Evolutionary conservation across 1,139 yeast species (phyloP).

Genomic region (Insectozyma bohioensis): DNA sequence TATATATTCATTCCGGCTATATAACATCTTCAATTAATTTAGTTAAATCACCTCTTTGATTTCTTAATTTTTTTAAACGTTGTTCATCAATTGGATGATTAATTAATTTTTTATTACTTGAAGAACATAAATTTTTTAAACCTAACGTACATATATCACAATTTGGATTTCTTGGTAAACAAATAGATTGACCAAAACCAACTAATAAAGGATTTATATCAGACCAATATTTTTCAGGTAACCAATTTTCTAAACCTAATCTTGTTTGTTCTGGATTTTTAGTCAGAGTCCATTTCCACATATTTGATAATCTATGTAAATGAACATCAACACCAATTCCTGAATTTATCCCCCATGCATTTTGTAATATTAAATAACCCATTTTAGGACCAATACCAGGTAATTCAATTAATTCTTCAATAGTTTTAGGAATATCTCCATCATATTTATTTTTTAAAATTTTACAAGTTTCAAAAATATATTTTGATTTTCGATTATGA

Average conservation of each 20-base stretch:
- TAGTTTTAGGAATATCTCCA: slow-evolving; percentile 70
- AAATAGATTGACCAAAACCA: slow-evolving; percentile 90
- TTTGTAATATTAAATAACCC: slow-evolving; percentile 80
- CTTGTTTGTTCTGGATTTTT: slow-evolving; percentile 78
- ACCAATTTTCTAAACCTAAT: slow-evolving; percentile 66
- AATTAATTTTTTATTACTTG: slow-evolving; percentile 45
- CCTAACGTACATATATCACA: slow-evolving; percentile 76
- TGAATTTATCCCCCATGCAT: slow-evolving; percentile 71
- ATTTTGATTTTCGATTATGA: slow-evolving; percentile 75
- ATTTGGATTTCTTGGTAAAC: slow-evolving; percentile 68
- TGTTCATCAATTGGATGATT: slow-evolving; percentile 30
- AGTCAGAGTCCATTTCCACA: slow-evolving; percentile 77
- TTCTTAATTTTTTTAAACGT: slow-evolving; percentile 31
- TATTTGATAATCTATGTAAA: slow-evolving; percentile 73
- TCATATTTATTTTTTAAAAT: slow-evolving; percentile 50
- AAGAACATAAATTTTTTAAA: slow-evolving; percentile 49
- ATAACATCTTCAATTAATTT: slow-evolving; percentile 21
- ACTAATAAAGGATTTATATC: slow-evolving; percentile 85
- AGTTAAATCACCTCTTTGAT: slow-evolving; percentile 37
- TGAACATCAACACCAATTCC: slow-evolving; percentile 97
- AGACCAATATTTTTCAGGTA: slow-evolving; percentile 72
- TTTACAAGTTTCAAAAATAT: slow-evolving; percentile 61
- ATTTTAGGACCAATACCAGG: slow-evolving; percentile 98
- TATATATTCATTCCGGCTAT: not conserved
- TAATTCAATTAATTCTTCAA: slow-evolving; percentile 61